These are phyloP conservation scores for Hexamita inflata DNA, from an alignment of 208 protist species.

Conservation along the genomic window DNA sequence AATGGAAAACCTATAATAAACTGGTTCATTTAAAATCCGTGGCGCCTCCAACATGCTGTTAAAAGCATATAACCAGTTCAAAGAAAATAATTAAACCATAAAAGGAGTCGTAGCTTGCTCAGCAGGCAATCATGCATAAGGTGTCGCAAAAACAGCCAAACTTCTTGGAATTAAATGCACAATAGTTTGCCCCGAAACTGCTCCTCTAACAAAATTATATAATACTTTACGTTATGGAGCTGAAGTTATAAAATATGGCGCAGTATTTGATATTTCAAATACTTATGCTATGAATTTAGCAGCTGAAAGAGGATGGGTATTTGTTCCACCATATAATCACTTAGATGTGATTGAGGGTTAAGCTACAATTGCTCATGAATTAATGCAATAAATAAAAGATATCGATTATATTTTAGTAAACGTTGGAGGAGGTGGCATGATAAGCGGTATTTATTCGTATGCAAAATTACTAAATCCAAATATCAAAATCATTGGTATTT, in stretches of 20 bases:
- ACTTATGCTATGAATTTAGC: slow-evolving; percentile 10
- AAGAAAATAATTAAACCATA: not conserved
- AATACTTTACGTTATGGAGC: slow-evolving; percentile 10
- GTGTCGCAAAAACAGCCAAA: not conserved
- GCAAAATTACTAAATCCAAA: not conserved
- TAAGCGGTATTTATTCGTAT: slow-evolving; percentile 4
- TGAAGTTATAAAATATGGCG: slow-evolving; percentile 22
- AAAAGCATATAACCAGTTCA: not conserved
- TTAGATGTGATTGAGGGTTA: slow-evolving; percentile 26
- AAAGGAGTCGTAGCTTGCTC: slow-evolving; percentile 20
- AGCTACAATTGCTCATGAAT: slow-evolving; percentile 23
- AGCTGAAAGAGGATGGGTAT: not conserved
- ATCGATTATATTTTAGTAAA: slow-evolving; percentile 14
- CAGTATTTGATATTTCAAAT: not conserved
- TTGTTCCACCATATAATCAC: slow-evolving; percentile 25
- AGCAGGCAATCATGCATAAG: slow-evolving; percentile 34
- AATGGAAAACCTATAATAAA: slow-evolving; percentile 28
- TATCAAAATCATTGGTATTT: slow-evolving; percentile 26
- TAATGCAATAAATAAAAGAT: not conserved
- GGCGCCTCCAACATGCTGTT: slow-evolving; percentile 8
- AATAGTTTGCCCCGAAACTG: slow-evolving; percentile 27
- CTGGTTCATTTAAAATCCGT: slow-evolving; percentile 32
- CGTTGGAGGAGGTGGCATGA: slow-evolving; percentile 30
- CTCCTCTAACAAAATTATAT: slow-evolving; percentile 8
- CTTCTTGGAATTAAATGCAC: not conserved